A percentile compares a stretch with the other conserved stretches of the same genome.
Evolutionary conservation across 1,284 basidiomycete genomes (phyloP).

Genomic region (Xanthoconium separans): DNA sequence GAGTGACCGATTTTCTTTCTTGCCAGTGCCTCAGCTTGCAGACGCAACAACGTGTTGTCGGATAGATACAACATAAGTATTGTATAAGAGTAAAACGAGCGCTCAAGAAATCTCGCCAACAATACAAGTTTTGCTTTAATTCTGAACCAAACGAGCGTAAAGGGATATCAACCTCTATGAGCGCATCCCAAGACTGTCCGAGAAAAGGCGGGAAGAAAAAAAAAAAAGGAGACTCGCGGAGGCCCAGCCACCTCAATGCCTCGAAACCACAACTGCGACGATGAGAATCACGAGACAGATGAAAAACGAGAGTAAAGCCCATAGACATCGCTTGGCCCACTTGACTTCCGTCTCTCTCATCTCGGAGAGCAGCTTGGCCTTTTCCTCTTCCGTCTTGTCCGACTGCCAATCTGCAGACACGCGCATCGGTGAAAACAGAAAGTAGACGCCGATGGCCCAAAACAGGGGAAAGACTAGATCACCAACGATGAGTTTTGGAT

Average conservation of each 20-base stretch:
- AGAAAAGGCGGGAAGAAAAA: too few relatives aligned
- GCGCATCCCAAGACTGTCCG: neutral
- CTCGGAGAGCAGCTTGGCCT: slow-evolving; percentile 33
- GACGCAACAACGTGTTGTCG: neutral
- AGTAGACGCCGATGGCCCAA: slow-evolving; percentile 40
- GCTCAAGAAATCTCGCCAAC: neutral
- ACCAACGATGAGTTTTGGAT: neutral
- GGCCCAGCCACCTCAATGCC: slow-evolving; percentile 21
- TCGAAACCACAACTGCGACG: slow-evolving; percentile 20
- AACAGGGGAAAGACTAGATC: slow-evolving; percentile 42
- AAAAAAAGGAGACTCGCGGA: neutral
- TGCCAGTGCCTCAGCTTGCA: too few relatives aligned
- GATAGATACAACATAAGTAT: slow-evolving; percentile 18
- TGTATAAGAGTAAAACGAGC: neutral
- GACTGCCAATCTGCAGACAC: slow-evolving; percentile 40
- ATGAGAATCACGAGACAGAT: slow-evolving; percentile 25
- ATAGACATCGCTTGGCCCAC: slow-evolving; percentile 44
- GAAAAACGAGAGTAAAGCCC: slow-evolving; percentile 28
- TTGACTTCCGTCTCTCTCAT: slow-evolving; percentile 39
- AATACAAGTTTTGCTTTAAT: slow-evolving; percentile 10
- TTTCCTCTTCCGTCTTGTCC: slow-evolving; percentile 38
- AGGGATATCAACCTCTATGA: neutral
- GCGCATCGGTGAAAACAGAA: slow-evolving; percentile 39
- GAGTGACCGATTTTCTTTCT: too few relatives aligned
- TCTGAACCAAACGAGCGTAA: slow-evolving; percentile 10